These are phyloP conservation scores for Nymphaea thermarum DNA, from an alignment of 164 flowering plant genomes.

Conservation along the genomic window DNA sequence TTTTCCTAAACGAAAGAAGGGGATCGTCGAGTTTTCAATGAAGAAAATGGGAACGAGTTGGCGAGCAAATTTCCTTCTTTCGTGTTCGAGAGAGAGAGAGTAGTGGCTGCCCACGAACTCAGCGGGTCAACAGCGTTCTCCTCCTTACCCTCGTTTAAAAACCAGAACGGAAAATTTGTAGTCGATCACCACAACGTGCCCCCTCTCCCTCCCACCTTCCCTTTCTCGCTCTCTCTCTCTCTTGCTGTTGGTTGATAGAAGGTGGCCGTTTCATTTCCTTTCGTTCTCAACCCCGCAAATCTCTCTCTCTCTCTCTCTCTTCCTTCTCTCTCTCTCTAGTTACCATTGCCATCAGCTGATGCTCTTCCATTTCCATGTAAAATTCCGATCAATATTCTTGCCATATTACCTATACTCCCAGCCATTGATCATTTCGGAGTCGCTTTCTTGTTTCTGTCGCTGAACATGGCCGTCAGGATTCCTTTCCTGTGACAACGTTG, in stretches of 20 bases:
- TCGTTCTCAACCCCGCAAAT: not conserved
- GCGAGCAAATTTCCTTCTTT: not conserved
- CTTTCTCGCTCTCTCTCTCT: constrained; percentile 8
- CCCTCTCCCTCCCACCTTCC: constrained; percentile 1
- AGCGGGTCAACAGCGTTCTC: not conserved
- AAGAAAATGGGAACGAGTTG: not conserved
- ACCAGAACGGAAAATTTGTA: not conserved
- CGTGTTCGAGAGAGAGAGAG: not conserved
- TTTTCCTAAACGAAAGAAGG: not conserved
- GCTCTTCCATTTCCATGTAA: no score
- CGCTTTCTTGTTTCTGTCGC: not conserved
- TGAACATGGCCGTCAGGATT: no score
- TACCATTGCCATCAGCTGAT: not conserved
- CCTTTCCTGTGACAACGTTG: no score
- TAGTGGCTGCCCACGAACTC: not conserved
- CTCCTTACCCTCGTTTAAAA: not conserved
- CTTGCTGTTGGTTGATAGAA: not conserved
- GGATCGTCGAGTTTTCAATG: not conserved
- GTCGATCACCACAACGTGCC: not conserved
- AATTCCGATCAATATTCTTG: not conserved
- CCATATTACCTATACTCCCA: not conserved
- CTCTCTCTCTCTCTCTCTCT: not conserved
- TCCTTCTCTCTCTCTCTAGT: no score
- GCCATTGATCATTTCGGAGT: not conserved
- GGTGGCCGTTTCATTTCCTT: not conserved